Conservation (phyloP, 1,139 yeast species). For the Lizanozyma gosingica region DNA sequence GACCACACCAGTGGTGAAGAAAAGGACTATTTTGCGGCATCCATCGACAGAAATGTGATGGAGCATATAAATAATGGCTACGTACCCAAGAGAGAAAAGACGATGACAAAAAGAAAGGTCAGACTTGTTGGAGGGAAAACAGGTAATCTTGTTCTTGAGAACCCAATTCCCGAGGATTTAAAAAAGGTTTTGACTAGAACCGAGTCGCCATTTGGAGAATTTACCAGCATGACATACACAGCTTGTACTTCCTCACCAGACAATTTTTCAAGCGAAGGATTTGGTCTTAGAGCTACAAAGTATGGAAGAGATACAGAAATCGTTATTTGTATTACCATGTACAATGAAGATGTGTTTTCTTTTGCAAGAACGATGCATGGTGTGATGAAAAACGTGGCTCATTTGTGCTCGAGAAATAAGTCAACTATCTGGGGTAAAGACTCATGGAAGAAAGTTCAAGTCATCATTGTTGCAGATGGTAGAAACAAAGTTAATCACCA, state of each 20-base stretch:
- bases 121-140: conserved; percentile 50
- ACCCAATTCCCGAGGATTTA: conserved; percentile 85
- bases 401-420: conserved; percentile 68
- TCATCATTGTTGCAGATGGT: conserved; percentile 86
- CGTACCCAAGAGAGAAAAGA: conserved; percentile 29
- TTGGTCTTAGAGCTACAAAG: conserved; percentile 74
- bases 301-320: conserved; percentile 84
- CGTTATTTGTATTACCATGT: conserved; percentile 88
- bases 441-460: conserved; percentile 93
- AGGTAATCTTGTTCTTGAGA: conserved; percentile 80
- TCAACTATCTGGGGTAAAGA: conserved; percentile 91
- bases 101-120: conserved; percentile 41
- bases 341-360: conserved; percentile 83
- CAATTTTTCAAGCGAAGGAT: conserved; percentile 70
- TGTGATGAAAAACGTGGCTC: conserved; percentile 85
- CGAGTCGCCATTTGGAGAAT: conserved; percentile 75
- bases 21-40: conserved; percentile 33
- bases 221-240: conserved; percentile 88
- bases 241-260: conserved; percentile 91
- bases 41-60: conserved; percentile 41
- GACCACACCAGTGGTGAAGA: conserved; percentile 13
- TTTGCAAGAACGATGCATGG: conserved; percentile 91
- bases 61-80: conserved; percentile 31
- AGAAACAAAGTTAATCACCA: conserved; percentile 78
- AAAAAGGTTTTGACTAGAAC: conserved; percentile 70